phyloP scores from a whole-genome alignment of 1,139 yeast species.

The Sugiyamaella neomexicana region DNA sequence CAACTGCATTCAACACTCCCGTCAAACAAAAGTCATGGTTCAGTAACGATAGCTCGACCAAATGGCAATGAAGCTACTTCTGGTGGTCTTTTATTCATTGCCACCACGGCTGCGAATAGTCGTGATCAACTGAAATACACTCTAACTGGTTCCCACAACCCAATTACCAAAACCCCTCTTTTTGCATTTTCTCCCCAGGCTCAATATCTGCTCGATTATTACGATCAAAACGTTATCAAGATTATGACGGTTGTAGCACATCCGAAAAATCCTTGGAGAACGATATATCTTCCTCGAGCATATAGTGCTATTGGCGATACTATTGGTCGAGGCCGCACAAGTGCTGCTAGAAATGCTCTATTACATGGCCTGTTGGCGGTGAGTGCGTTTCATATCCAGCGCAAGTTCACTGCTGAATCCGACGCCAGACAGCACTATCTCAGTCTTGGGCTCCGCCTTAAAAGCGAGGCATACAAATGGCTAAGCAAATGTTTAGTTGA shows the following conservation, averaged over 20 bases:
- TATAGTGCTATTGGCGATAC: constrained; percentile 78
- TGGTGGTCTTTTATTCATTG: constrained; percentile 12
- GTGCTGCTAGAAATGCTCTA: constrained; percentile 74
- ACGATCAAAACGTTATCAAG: constrained; percentile 78
- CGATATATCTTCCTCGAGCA: constrained; percentile 80
- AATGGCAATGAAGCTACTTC: constrained; percentile 8
- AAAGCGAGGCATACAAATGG: constrained; percentile 73
- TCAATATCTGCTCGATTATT: constrained; percentile 68
- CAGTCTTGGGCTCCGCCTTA: constrained; percentile 67
- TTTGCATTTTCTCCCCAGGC: constrained; percentile 49
- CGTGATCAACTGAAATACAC: constrained; percentile 9
- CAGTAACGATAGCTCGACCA: background rate
- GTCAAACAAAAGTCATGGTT: background rate
- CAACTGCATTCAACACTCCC: constrained; percentile 11
- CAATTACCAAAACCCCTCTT: constrained; percentile 32
- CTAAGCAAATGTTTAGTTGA: constrained; percentile 57
- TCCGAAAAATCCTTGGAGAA: constrained; percentile 84
- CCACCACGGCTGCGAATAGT: constrained; percentile 10
- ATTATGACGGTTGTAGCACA: constrained; percentile 84
- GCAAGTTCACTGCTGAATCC: constrained; percentile 62
- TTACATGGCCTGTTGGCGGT: constrained; percentile 80
- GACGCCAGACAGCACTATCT: constrained; percentile 66
- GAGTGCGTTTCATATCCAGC: constrained; percentile 75
- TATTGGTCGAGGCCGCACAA: constrained; percentile 69
- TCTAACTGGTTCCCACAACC: background rate